Conservation (phyloP, 2,329 filamentous ascomycete species). For the Fusarium armeniacum region DNA sequence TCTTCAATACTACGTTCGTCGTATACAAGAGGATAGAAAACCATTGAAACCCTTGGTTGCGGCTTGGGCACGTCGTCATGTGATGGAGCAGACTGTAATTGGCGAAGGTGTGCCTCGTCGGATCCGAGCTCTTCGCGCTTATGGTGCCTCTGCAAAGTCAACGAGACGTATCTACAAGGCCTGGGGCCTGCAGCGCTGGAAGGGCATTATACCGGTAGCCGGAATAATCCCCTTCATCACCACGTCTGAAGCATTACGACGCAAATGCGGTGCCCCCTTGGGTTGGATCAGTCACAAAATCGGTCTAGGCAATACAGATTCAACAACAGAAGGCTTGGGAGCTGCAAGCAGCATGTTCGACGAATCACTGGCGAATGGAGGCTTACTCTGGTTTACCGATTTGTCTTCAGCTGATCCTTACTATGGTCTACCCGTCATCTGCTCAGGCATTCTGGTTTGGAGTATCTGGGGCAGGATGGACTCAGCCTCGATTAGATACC, state of each 20-base stretch:
- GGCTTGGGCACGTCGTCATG: conserved; percentile 54
- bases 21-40: conserved; percentile 51
- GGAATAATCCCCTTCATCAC: conserved; percentile 65
- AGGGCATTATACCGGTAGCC: conserved; percentile 57
- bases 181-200: conserved; percentile 64
- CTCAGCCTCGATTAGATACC: conserved; percentile 43
- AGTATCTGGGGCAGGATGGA: conserved; percentile 52
- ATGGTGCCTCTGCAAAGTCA: conserved; percentile 50
- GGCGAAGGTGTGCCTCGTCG: conserved; percentile 34
- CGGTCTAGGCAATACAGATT: conserved; percentile 47
- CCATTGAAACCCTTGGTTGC: conserved; percentile 51
- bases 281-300: conserved; percentile 52
- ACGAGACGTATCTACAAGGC: conserved; percentile 54
- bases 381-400: conserved; percentile 69
- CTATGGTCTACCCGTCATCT: conserved; percentile 61
- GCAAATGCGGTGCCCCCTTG: conserved; percentile 57
- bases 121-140: conserved; percentile 45
- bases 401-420: conserved; percentile 67
- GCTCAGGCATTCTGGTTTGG: conserved; percentile 50
- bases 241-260: conserved; percentile 64
- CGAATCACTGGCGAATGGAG: conserved; percentile 62
- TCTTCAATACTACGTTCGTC: conserved; percentile 58
- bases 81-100: conserved; percentile 8
- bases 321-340: conserved; percentile 45
- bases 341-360: conserved; percentile 52